Percentiles rank a stretch among this genome's conserved stretches.
These are phyloP conservation scores for Neurospora tetrasperma DNA, from an alignment of 495 filamentous ascomycete species.

Conservation along the genomic window DNA sequence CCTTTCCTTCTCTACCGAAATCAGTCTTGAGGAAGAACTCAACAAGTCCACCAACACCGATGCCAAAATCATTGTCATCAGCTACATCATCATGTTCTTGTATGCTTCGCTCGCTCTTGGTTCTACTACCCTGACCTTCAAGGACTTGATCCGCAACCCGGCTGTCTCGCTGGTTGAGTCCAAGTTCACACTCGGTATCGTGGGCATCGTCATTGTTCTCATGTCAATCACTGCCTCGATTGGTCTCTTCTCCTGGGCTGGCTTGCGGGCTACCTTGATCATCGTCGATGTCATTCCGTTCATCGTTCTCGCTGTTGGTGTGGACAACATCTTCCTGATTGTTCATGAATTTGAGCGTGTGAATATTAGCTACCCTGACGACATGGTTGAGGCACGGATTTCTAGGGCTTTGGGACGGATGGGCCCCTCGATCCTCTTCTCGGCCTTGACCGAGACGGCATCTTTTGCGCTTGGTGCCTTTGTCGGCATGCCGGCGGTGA, in stretches of 20 bases:
- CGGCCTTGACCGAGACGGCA: conserved; percentile 83
- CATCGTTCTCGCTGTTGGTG: conserved; percentile 87
- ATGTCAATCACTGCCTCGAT: conserved; percentile 96
- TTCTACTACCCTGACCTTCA: conserved; percentile 67
- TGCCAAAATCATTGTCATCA: conserved; percentile 92
- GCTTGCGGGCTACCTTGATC: conserved; percentile 88
- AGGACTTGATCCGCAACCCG: conserved; percentile 67
- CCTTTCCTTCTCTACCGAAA: conserved; percentile 88
- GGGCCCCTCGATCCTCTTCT: conserved; percentile 94
- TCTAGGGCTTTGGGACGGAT: conserved; percentile 82
- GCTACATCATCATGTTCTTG: conserved; percentile 97
- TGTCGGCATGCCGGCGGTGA: conserved; percentile 93
- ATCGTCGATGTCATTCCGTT: conserved; percentile 99
- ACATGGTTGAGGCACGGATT: conserved; percentile 72
- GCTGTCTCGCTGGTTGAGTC: conserved; percentile 79
- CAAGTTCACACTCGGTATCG: conserved; percentile 87
- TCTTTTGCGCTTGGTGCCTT: conserved; percentile 88
- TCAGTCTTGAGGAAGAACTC: conserved; percentile 82
- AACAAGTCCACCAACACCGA: conserved; percentile 98
- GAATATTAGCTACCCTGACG: conserved; percentile 79
- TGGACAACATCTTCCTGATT: conserved; percentile 98
- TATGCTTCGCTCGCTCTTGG: conserved; percentile 90
- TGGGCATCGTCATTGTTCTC: conserved; percentile 86
- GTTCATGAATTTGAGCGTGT: conserved; percentile 96
- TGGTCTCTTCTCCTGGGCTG: conserved; percentile 79